A percentile compares a stretch with the other conserved stretches of the same genome.
Conservation (phyloP, 2,329 filamentous ascomycete genomes). For the Monosporascus sp. region DNA sequence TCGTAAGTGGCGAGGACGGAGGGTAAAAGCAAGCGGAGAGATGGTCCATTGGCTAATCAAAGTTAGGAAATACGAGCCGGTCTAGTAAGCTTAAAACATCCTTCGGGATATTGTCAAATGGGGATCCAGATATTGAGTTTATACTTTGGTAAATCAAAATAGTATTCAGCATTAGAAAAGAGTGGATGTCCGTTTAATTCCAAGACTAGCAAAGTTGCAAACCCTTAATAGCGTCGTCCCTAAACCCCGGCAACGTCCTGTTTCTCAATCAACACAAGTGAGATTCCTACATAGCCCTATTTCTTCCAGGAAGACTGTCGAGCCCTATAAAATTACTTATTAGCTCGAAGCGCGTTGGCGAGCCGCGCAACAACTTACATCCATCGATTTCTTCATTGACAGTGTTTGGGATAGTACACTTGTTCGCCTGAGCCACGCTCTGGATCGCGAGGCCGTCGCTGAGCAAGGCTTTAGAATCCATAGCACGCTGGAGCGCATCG, state of each 20-base stretch:
- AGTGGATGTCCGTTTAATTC: neutral
- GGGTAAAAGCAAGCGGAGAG: no score
- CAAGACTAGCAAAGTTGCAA: slow-evolving; percentile 1
- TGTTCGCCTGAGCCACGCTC: slow-evolving; percentile 18
- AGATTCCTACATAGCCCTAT: slow-evolving; percentile 9
- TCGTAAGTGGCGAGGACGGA: no score
- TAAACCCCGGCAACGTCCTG: neutral
- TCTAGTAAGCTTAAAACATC: neutral
- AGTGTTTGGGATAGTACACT: slow-evolving; percentile 19
- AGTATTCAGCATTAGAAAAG: neutral
- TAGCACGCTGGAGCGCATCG: slow-evolving; percentile 33
- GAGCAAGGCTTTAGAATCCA: slow-evolving; percentile 31
- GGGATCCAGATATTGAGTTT: neutral
- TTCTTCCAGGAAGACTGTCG: slow-evolving; percentile 8
- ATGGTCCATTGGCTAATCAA: no score
- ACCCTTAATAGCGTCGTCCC: neutral
- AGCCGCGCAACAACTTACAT: slow-evolving; percentile 17
- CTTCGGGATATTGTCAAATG: neutral
- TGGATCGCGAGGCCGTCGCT: slow-evolving; percentile 22
- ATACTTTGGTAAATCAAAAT: neutral
- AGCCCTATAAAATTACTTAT: slow-evolving; percentile 7
- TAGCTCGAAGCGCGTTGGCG: neutral
- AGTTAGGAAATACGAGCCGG: no score
- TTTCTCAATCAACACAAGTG: neutral
- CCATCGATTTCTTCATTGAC: slow-evolving; percentile 23